phyloP scores from a whole-genome alignment of 202 grass and related monocot genomes.

The Schoenoplectus triqueter region DNA sequence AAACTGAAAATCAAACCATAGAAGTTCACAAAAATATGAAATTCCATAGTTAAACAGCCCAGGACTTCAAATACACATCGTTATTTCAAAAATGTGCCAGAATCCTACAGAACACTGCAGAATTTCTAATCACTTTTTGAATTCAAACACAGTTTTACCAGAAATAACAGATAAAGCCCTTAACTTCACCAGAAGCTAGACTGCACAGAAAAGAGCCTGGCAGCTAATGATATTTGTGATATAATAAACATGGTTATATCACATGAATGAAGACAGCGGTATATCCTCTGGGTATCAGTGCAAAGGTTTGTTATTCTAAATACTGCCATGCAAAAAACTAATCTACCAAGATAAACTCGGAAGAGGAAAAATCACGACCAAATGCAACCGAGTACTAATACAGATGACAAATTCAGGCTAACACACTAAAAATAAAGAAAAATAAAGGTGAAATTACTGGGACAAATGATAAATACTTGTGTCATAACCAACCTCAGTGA shows the following conservation, averaged over 20 bases:
- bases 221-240: background rate
- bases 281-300: background rate
- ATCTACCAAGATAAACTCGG: slow-evolving; percentile 11
- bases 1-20: background rate
- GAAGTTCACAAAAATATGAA: background rate
- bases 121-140: too few relatives aligned
- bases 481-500: slow-evolving; percentile 72
- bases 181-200: slow-evolving; percentile 3
- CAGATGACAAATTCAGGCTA: slow-evolving; percentile 22
- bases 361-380: background rate
- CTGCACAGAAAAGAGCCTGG: background rate
- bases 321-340: background rate
- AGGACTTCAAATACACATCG: background rate
- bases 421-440: slow-evolving; percentile 16
- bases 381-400: slow-evolving; percentile 25
- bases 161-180: too few relatives aligned
- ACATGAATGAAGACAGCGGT: too few relatives aligned
- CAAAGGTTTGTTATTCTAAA: background rate
- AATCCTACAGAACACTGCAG: background rate
- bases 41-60: background rate
- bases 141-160: slow-evolving; percentile 8
- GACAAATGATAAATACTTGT: slow-evolving; percentile 20
- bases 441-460: slow-evolving; percentile 11
- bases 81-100: background rate
- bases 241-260: too few relatives aligned